Evolutionary conservation across 1,139 yeast genomes (phyloP).

Genomic region (Taiozyma onychis): DNA sequence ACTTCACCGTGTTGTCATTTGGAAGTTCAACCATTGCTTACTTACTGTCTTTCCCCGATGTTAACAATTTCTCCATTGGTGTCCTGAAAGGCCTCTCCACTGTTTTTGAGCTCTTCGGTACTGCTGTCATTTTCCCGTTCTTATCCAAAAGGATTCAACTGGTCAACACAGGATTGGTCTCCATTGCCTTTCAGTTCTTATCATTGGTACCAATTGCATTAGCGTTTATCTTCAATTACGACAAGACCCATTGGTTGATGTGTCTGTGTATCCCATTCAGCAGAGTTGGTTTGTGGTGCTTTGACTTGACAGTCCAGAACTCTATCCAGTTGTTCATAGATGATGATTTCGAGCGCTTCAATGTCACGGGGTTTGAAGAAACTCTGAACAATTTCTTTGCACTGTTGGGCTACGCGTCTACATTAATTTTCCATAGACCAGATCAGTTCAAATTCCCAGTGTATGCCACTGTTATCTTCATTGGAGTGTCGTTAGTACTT

Average conservation of each 20-base stretch:
- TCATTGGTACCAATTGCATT: constrained; percentile 14
- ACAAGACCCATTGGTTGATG: constrained; percentile 16
- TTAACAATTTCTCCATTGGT: constrained; percentile 27
- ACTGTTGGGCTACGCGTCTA: constrained; percentile 25
- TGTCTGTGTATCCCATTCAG: constrained; percentile 28
- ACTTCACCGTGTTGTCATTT: constrained; percentile 31
- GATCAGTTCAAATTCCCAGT: constrained; percentile 27
- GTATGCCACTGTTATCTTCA: constrained; percentile 20
- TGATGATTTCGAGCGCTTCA: constrained; percentile 25
- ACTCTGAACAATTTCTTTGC: constrained; percentile 30
- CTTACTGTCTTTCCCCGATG: constrained; percentile 25
- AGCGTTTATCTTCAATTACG: constrained; percentile 8
- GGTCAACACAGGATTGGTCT: constrained; percentile 25
- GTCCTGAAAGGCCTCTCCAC: constrained; percentile 26
- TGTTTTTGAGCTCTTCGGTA: constrained; percentile 25
- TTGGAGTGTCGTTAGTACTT: constrained; percentile 19
- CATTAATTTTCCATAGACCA: constrained; percentile 30
- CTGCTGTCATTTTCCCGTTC: constrained; percentile 27
- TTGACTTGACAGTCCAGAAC: constrained; percentile 30
- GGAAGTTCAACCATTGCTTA: constrained; percentile 31
- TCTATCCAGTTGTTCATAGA: constrained; percentile 28
- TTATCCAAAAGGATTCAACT: constrained; percentile 24
- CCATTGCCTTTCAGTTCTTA: constrained; percentile 23
- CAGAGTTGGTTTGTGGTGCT: constrained; percentile 36
- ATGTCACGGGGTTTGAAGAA: constrained; percentile 31